Percentiles rank a stretch among this genome's conserved stretches.
Evolutionary conservation across 257 asterid genomes (phyloP).

Genomic region (Jasminum sambac): DNA sequence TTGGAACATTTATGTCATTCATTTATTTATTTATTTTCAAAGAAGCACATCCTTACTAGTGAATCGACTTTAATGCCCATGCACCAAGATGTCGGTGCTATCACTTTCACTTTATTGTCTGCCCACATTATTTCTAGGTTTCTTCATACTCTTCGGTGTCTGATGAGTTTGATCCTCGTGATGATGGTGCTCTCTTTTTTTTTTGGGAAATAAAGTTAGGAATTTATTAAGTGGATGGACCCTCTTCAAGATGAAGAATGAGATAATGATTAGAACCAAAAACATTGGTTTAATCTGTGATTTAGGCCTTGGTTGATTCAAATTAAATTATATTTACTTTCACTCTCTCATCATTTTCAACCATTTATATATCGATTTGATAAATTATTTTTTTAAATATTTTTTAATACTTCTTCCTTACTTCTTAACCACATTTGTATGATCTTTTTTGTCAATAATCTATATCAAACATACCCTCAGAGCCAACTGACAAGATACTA

Average conservation of each 20-base stretch:
- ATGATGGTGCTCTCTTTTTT: neutral
- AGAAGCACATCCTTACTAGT: neutral
- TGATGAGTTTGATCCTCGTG: neutral
- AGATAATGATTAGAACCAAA: constrained; percentile 9
- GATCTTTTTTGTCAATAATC: too few relatives aligned
- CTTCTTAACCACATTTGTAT: too few relatives aligned
- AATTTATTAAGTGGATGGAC: neutral
- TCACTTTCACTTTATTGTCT: neutral
- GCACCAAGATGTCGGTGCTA: neutral
- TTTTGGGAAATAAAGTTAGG: neutral
- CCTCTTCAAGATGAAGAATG: constrained; percentile 2
- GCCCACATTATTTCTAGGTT: neutral
- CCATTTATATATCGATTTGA: too few relatives aligned
- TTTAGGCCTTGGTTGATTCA: too few relatives aligned
- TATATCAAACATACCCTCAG: neutral
- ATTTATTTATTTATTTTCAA: constrained; percentile 15
- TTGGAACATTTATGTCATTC: constrained; percentile 8
- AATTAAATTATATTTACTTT: too few relatives aligned
- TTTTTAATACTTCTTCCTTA: too few relatives aligned
- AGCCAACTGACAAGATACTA: constrained; percentile 7
- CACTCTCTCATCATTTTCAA: too few relatives aligned
- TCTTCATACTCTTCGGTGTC: neutral
- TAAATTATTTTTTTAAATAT: too few relatives aligned
- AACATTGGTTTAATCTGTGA: constrained; percentile 1
- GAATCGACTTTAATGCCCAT: neutral